phyloP scores from a whole-genome alignment of 2,329 filamentous ascomycete genomes.

The Rasamsonia emersonii region DNA sequence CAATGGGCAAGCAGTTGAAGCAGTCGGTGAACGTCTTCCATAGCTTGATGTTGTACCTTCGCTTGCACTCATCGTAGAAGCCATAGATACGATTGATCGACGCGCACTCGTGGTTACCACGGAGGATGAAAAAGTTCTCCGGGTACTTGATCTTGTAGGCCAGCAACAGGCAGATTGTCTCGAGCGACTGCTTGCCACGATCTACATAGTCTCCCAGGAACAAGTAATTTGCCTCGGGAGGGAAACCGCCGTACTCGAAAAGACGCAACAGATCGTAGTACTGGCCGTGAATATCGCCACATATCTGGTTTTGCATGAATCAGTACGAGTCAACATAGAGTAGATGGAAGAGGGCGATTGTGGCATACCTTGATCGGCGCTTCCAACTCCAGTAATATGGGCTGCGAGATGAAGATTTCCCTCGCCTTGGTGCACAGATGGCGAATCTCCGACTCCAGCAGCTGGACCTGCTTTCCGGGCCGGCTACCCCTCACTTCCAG shows the following conservation, averaged over 20 bases:
- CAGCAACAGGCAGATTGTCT: conserved; percentile 93
- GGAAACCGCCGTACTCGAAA: conserved; percentile 97
- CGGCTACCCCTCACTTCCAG: conserved; percentile 96
- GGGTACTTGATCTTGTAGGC: conserved; percentile 99
- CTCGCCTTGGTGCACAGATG: conserved; percentile 97
- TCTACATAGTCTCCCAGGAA: conserved; percentile 99
- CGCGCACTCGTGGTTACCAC: conserved; percentile 97
- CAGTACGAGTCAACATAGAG: not conserved
- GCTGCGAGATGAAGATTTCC: conserved; percentile 99
- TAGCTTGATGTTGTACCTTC: conserved; percentile 97
- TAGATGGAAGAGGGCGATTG: conserved; percentile 2
- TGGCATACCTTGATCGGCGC: conserved; percentile 90
- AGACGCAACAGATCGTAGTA: conserved; percentile 96
- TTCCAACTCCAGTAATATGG: conserved; percentile 93
- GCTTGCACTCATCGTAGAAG: conserved; percentile 99
- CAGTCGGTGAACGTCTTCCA: conserved; percentile 99
- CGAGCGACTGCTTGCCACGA: conserved; percentile 96
- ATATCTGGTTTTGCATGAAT: conserved; percentile 61
- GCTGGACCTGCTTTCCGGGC: conserved; percentile 96
- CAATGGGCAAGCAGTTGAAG: conserved; percentile 98
- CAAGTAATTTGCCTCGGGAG: conserved; percentile 97
- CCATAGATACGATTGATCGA: conserved; percentile 99
- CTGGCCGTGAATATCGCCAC: conserved; percentile 97
- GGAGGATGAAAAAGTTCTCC: conserved; percentile 98
- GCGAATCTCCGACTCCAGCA: conserved; percentile 91